These are phyloP conservation scores for Phyllostachys edulis DNA, from an alignment of 176 grass and related monocot genomes.

Conservation along the genomic window DNA sequence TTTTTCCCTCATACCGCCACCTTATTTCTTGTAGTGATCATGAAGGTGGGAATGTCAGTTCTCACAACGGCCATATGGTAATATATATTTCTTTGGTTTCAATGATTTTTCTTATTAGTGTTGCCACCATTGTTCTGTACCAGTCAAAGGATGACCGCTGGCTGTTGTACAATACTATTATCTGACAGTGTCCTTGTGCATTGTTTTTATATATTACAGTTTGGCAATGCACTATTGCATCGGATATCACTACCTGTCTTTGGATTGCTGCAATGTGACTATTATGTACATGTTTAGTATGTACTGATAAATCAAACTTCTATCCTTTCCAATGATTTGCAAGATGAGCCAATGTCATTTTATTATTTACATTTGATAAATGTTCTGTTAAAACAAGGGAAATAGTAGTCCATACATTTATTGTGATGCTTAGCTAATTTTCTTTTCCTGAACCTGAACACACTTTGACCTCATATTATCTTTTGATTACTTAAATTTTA, in stretches of 20 bases:
- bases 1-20: not conserved
- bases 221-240: conserved; percentile 10
- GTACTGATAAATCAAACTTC: conserved; percentile 13
- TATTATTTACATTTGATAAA: too few relatives aligned
- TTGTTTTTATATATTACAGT: not conserved
- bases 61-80: conserved; percentile 98
- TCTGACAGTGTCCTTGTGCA: not conserved
- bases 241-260: not conserved
- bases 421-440: too few relatives aligned
- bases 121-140: conserved; percentile 5
- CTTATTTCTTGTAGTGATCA: conserved; percentile 71
- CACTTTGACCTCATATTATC: too few relatives aligned
- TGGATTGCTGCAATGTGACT: not conserved
- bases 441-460: too few relatives aligned
- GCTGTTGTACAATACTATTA: not conserved
- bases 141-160: not conserved
- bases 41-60: conserved; percentile 98
- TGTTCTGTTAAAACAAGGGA: too few relatives aligned
- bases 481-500: too few relatives aligned
- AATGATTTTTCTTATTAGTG: conserved; percentile 17
- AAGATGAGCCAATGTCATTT: too few relatives aligned
- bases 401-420: too few relatives aligned
- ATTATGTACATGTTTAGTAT: not conserved
- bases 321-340: too few relatives aligned
- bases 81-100: conserved; percentile 25